Evolutionary conservation across 495 filamentous ascomycete genomes (phyloP), one percentile per base, ranked within the genome.

Genomic region (Penicillium maclennaniae): DNA sequence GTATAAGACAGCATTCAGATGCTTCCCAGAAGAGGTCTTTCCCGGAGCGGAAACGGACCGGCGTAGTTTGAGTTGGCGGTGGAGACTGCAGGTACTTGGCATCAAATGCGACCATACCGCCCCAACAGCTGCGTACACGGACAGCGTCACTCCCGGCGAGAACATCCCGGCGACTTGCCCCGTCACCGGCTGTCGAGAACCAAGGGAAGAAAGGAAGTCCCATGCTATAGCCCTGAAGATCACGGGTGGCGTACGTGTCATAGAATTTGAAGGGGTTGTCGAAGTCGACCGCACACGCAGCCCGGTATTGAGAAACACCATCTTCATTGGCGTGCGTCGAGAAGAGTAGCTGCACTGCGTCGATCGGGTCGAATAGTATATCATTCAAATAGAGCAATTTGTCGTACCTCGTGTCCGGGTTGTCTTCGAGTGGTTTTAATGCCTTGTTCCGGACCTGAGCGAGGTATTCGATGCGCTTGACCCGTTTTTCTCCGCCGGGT

Each of bases 201-300:
- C 85, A 88, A 0, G 89, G 89, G 61, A 76, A 93, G 60, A 89
- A 83, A 0, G 87, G 84, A 1, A 91, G 67, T 0, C 86, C 88
- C 56, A 86, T 76, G 46, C 76, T 77, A 59, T 83, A 87, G 1
- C 89, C 88, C 51, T 91, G 83, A 6, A 79, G 65, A 58, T 93
- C 89, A 4, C 89, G 78, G 17, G 85, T 86, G 10, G 89, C 88
- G 72, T 86, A 91, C 3, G 87, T 85, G 68, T 93, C 89, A 61
- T 93, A 93, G 66, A 86, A 89, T 58, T 88, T 88, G 68, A 89
- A 83, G 0, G 85, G 80, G 44, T 84, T 84, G 61, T 84, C 81
- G 55, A 87, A 92, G 63, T 93, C 89, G 6, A 88, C 70, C 3
- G 85, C 88, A 59, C 89, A 93, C 2, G 86, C 88, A n/a, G 87